phyloP scores from a whole-genome alignment of 257 asterid genomes.

The Misopates orontium region DNA sequence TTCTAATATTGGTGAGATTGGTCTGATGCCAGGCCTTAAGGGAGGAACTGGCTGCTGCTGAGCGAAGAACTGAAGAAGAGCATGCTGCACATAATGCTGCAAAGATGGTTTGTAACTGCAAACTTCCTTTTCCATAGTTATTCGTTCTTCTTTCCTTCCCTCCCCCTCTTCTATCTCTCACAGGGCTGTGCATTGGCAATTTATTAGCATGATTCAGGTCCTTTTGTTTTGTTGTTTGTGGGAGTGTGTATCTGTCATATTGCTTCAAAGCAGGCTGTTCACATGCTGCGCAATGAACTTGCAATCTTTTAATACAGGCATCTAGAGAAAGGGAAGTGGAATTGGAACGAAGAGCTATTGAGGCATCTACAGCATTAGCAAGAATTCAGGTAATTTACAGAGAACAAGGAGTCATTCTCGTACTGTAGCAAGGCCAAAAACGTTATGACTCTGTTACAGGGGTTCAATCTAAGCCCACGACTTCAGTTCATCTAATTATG shows the following conservation, averaged over 20 bases:
- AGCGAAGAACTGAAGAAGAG: constrained; percentile 98
- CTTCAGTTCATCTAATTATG: not conserved
- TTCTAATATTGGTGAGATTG: constrained; percentile 27
- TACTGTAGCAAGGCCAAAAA: not conserved
- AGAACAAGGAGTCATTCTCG: constrained; percentile 5
- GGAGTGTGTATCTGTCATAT: constrained; percentile 18
- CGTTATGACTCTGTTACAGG: not conserved
- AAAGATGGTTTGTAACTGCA: constrained; percentile 61
- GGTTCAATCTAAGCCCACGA: not conserved
- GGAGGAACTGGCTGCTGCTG: constrained; percentile 90
- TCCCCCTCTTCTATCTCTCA: constrained; percentile 9
- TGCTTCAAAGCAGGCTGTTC: constrained; percentile 23
- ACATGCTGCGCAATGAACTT: constrained; percentile 28
- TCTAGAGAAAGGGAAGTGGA: constrained; percentile 99
- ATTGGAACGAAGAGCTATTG: constrained; percentile 91
- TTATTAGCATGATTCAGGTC: constrained; percentile 10
- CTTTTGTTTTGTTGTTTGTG: constrained; percentile 3
- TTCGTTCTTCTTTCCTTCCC: constrained; percentile 8
- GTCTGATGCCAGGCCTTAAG: constrained; percentile 69
- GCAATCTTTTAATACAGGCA: constrained; percentile 54
- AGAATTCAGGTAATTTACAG: constrained; percentile 74
- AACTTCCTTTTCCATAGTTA: constrained; percentile 17
- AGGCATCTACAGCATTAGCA: constrained; percentile 92
- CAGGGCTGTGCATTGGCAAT: constrained; percentile 9
- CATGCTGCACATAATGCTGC: constrained; percentile 86